Evolutionary conservation across 1,139 yeast species (phyloP).

Genomic region (Zhuliangozyma parablackwelliae): DNA sequence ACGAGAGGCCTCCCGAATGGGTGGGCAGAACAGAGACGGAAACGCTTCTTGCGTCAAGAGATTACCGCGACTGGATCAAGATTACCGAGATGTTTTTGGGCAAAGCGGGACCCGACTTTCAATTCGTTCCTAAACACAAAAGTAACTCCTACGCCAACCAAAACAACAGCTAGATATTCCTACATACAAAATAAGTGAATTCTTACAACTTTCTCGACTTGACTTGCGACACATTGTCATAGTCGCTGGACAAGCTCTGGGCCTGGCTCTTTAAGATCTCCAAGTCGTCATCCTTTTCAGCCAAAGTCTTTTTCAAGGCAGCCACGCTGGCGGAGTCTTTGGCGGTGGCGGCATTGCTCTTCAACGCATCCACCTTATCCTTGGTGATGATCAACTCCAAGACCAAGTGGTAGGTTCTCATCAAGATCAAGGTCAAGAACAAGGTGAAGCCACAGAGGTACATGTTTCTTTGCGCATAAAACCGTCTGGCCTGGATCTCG

Average conservation of each 20-base stretch:
- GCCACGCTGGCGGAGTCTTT: slow-evolving; percentile 37
- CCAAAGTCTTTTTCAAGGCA: slow-evolving; percentile 51
- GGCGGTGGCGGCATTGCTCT: slow-evolving; percentile 12
- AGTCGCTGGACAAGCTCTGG: slow-evolving; percentile 59
- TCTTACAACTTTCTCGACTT: slow-evolving; percentile 8
- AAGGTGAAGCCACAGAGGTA: slow-evolving; percentile 94
- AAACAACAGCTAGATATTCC: not conserved
- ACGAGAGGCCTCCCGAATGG: slow-evolving; percentile 94
- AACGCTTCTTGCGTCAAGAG: slow-evolving; percentile 78
- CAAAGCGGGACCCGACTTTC: slow-evolving; percentile 68
- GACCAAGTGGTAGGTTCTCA: slow-evolving; percentile 82
- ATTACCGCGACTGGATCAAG: slow-evolving; percentile 93
- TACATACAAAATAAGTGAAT: too few relatives aligned
- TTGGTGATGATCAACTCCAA: slow-evolving; percentile 63
- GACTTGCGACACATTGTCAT: slow-evolving; percentile 25
- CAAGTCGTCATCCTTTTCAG: slow-evolving; percentile 59
- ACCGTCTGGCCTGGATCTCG: slow-evolving; percentile 83
- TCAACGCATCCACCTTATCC: slow-evolving; percentile 54
- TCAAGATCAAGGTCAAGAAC: slow-evolving; percentile 79
- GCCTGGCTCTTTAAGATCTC: slow-evolving; percentile 71
- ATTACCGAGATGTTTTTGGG: slow-evolving; percentile 96
- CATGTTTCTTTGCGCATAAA: slow-evolving; percentile 95
- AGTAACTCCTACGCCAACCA: slow-evolving; percentile 59
- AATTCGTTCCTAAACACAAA: slow-evolving; percentile 89
- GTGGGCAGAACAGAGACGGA: slow-evolving; percentile 92